Percentiles rank a stretch among this genome's conserved stretches.
Conservation (phyloP, 768 basidiomycete genomes). For the Mycena vitilis region DNA sequence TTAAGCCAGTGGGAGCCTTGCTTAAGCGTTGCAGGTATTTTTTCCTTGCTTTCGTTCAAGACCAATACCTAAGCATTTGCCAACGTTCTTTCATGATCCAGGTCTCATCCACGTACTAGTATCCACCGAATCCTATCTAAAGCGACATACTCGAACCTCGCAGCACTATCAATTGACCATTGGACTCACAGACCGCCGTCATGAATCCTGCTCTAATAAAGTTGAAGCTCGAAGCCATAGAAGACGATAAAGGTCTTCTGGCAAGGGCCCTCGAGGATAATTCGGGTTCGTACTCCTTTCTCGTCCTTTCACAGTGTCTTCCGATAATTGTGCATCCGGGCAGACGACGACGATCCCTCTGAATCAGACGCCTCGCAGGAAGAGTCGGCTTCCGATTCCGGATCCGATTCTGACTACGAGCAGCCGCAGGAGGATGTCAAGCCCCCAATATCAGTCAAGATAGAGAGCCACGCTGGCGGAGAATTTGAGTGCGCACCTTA, state of each 20-base stretch:
- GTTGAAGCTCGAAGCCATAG: slow-evolving; percentile 33
- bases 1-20: too few species aligned
- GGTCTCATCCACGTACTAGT: too few species aligned
- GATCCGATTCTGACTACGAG: slow-evolving; percentile 18
- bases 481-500: slow-evolving; percentile 63
- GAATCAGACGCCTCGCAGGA: slow-evolving; percentile 8
- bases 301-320: neutral
- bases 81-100: too few species aligned
- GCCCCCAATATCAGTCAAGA: slow-evolving; percentile 24
- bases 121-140: too few species aligned
- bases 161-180: neutral
- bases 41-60: too few species aligned
- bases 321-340: too few species aligned
- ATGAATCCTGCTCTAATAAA: slow-evolving; percentile 26
- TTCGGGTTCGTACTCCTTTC: neutral
- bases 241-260: slow-evolving; percentile 23
- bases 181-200: too few species aligned
- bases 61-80: too few species aligned
- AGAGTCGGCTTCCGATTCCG: slow-evolving; percentile 22
- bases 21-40: too few species aligned
- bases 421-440: slow-evolving; percentile 24
- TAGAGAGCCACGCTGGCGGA: slow-evolving; percentile 58
- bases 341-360: neutral
- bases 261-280: neutral
- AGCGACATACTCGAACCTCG: too few species aligned